Evolutionary conservation across 1,284 basidiomycete species (phyloP).

Genomic region (Xerocomus minutiporus): DNA sequence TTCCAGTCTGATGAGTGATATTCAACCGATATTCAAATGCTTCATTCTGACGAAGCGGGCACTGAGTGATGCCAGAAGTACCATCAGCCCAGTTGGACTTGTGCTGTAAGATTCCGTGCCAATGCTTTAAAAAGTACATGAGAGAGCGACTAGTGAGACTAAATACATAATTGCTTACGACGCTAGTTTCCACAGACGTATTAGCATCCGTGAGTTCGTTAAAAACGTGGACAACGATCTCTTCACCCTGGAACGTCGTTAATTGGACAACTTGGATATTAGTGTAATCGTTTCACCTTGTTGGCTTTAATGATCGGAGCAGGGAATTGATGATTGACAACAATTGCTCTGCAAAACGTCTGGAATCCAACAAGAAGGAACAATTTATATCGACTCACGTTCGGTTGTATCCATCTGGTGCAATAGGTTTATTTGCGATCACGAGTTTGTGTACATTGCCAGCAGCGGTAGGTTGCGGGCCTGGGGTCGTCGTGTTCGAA

Average conservation of each 20-base stretch:
- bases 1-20: conserved; percentile 17
- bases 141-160: background rate
- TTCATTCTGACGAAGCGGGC: conserved; percentile 17
- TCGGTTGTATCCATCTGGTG: conserved; percentile 30
- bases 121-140: conserved; percentile 17
- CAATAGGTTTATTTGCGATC: conserved; percentile 22
- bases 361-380: background rate
- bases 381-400: conserved; percentile 13
- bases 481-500: background rate
- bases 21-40: conserved; percentile 18
- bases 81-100: conserved; percentile 22
- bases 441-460: conserved; percentile 1
- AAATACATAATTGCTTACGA: conserved; percentile 15
- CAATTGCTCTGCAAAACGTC: conserved; percentile 5
- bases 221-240: conserved; percentile 19
- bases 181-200: conserved; percentile 28
- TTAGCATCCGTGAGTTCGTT: conserved; percentile 26
- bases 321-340: conserved; percentile 13
- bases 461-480: background rate
- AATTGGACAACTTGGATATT: background rate
- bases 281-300: conserved; percentile 7
- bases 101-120: conserved; percentile 24
- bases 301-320: conserved; percentile 15
- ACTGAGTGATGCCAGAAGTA: conserved; percentile 27
- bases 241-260: conserved; percentile 5